A percentile compares a stretch with the other conserved stretches of the same genome.
phyloP scores from a whole-genome alignment of 2,329 filamentous ascomycete genomes.

The Cladorrhinum sp. region DNA sequence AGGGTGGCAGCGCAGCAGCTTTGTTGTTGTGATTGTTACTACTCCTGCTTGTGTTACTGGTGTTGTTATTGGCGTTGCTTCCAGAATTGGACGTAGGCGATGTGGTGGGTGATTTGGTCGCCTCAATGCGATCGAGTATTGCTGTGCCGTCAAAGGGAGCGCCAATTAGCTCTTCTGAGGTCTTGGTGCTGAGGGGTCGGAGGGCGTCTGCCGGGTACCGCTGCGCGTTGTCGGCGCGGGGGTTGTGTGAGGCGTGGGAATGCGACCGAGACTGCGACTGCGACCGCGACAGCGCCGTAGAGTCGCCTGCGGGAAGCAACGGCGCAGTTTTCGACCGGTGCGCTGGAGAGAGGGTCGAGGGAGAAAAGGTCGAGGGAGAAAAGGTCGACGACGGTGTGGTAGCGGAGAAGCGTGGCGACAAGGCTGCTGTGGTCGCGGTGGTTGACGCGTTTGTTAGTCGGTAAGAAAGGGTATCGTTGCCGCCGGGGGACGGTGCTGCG shows the following conservation, averaged over 20 bases:
- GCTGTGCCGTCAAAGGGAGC: conserved; percentile 63
- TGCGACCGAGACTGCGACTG: conserved; percentile 20
- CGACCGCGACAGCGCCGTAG: conserved; percentile 33
- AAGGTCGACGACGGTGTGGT: conserved; percentile 16
- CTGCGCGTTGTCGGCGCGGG: conserved; percentile 22
- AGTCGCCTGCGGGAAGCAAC: conserved; percentile 44
- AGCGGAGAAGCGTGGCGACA: conserved; percentile 46
- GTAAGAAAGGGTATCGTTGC: not conserved
- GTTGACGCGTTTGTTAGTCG: conserved; percentile 44
- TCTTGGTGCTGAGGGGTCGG: conserved; percentile 41
- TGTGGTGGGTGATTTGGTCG: conserved; percentile 40
- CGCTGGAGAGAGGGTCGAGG: conserved; percentile 16
- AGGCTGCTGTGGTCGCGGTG: conserved; percentile 19
- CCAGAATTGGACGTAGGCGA: not conserved
- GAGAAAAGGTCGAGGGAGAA: too few species aligned
- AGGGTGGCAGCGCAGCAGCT: conserved; percentile 29
- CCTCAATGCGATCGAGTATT: conserved; percentile 60
- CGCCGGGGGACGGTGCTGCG: conserved; percentile 35
- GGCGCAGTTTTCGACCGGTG: conserved; percentile 47
- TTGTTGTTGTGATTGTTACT: not conserved
- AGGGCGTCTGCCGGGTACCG: conserved; percentile 19
- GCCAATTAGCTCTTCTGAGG: conserved; percentile 60
- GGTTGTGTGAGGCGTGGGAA: conserved; percentile 11
- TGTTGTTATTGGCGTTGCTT: not conserved
- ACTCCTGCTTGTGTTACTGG: conserved; percentile 6